Conservation (phyloP, 331 rosid species). For the Malus hybrid region DNA sequence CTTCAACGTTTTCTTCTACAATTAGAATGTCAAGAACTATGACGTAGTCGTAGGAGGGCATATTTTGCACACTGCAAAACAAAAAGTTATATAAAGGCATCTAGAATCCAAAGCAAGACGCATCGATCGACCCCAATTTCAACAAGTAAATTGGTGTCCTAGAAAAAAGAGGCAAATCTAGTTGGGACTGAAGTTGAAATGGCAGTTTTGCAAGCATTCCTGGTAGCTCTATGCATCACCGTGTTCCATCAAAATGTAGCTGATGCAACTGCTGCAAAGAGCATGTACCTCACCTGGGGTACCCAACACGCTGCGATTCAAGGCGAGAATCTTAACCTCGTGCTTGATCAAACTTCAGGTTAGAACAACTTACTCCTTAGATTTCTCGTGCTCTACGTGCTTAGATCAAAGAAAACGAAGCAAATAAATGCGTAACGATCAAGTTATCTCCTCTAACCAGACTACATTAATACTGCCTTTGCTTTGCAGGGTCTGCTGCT, state of each 20-base stretch:
- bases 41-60: background rate
- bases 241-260: conserved; percentile 23
- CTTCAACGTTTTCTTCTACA: background rate
- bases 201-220: conserved; percentile 25
- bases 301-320: conserved; percentile 34
- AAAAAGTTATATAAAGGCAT: conserved; percentile 28
- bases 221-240: conserved; percentile 26
- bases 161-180: background rate
- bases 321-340: conserved; percentile 67
- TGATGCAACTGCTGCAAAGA: conserved; percentile 39
- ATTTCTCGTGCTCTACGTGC: too few relatives aligned
- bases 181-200: conserved; percentile 16
- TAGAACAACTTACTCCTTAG: background rate
- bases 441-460: conserved; percentile 5
- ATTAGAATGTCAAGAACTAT: background rate
- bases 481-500: conserved; percentile 62
- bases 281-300: conserved; percentile 65
- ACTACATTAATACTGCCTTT: background rate
- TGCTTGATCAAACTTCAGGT: conserved; percentile 61
- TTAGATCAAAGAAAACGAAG: too few relatives aligned
- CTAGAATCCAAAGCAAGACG: conserved; percentile 11
- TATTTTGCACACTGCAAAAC: background rate
- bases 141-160: conserved; percentile 6
- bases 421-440: too few relatives aligned
- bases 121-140: background rate